Base-by-base conservation (phyloP, 805 yeast genomes). In the Nakazawaea holstii region DNA sequence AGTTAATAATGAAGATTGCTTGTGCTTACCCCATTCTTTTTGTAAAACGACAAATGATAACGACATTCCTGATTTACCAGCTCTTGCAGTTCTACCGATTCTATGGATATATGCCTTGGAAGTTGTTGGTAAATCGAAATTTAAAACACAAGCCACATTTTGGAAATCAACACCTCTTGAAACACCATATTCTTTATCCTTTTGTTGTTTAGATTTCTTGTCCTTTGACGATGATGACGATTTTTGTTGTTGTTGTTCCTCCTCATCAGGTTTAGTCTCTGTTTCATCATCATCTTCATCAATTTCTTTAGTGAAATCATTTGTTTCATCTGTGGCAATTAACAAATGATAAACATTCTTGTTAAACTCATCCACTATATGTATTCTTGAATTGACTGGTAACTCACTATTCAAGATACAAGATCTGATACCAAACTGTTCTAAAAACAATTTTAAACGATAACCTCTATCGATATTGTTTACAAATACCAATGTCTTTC, bases 41-140 rank as follows among this genome's bases (percentile, higher is more conserved):
- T 72, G 68, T 27, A 94, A 87, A 26, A 92, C 89, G 15, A 91
- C 94, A 69, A 92, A 94, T 14, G 97, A 90, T 47, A 94, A 74
- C 0, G 98, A 87, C 79, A 89, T 91, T 49, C 99, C 99, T 1
- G 94, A 76, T 61, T 88, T 90, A 46, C 97, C 96, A 7, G 96
- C 98, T 68, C 99, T 82, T 5, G 99, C 99, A 4, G 99, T 94
- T 71, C 99, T 82, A 44, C 99, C 99, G 33, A 94, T 79, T 62
- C 99, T 79, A 66, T 94, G 99, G 29, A 89, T 83, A 61, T 94
- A 94, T 2, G 95, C 80, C 61, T 84, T 86, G 5, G 97, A 83
- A 8, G 95, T 82, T 3, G 87, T 77, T 36, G 99, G 99, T 56
- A 94, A 71, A 62, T 94, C 99, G 64, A 94, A 94, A 67, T 94